A percentile compares a stretch with the other conserved stretches of the same genome.
These are phyloP conservation scores for Aspergillus spinulosporus DNA, from an alignment of 2,329 filamentous ascomycete genomes.

Conservation along the genomic window DNA sequence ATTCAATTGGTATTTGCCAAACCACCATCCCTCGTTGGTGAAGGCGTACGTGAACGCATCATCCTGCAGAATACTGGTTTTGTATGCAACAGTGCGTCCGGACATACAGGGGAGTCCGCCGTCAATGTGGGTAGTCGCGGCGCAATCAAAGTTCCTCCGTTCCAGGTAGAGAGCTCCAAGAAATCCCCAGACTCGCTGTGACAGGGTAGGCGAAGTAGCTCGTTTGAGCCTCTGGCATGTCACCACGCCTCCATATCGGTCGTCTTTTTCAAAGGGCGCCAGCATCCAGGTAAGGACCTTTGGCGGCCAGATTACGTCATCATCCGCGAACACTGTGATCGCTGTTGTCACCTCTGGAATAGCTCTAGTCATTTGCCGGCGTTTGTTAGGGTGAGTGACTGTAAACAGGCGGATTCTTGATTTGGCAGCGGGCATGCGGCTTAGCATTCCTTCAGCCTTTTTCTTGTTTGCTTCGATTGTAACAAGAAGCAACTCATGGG, in stretches of 20 bases:
- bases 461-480: constrained; percentile 79
- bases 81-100: constrained; percentile 88
- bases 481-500: constrained; percentile 75
- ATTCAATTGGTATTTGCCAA: constrained; percentile 79
- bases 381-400: constrained; percentile 88
- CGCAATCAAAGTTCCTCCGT: constrained; percentile 93
- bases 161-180: constrained; percentile 90
- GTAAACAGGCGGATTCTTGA: constrained; percentile 72
- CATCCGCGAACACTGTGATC: constrained; percentile 91
- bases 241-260: constrained; percentile 80
- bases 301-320: constrained; percentile 89
- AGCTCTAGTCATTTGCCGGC: constrained; percentile 86
- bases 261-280: constrained; percentile 81
- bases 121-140: constrained; percentile 90
- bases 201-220: constrained; percentile 59
- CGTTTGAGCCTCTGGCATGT: constrained; percentile 85
- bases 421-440: constrained; percentile 56
- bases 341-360: constrained; percentile 79
- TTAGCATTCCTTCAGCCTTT: constrained; percentile 64
- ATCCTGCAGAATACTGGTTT: constrained; percentile 81
- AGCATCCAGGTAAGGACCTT: constrained; percentile 89
- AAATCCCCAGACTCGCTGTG: constrained; percentile 76
- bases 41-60: constrained; percentile 84
- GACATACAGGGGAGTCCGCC: constrained; percentile 97
- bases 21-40: constrained; percentile 83